Evolutionary conservation across 805 yeast genomes (phyloP).

Genomic region (Candida piceae): DNA sequence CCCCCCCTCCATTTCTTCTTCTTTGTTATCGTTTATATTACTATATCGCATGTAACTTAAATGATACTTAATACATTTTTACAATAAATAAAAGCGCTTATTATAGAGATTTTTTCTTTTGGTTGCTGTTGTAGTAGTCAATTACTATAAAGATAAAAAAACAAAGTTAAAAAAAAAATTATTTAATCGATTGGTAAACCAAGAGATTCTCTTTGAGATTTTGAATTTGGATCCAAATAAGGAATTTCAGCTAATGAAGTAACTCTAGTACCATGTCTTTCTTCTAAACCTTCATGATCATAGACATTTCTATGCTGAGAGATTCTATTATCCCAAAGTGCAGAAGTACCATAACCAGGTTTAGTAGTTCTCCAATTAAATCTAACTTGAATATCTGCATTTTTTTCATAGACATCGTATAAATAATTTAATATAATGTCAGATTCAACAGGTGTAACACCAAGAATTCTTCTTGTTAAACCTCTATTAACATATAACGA

Average conservation of each 20-base stretch:
- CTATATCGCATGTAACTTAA: no score
- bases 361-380: conserved; percentile 42
- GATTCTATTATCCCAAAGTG: conserved; percentile 45
- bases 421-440: conserved; percentile 40
- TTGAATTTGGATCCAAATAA: conserved; percentile 42
- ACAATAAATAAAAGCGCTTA: no score
- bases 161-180: not conserved
- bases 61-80: no score
- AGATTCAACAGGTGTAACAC: conserved; percentile 47
- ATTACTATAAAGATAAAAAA: no score
- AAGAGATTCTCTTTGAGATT: conserved; percentile 49
- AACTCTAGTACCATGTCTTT: conserved; percentile 51
- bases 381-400: conserved; percentile 52
- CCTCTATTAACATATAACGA: conserved; percentile 48
- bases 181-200: conserved; percentile 23
- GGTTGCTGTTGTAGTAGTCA: no score
- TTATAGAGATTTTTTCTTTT: no score
- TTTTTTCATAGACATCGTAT: conserved; percentile 41
- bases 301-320: conserved; percentile 40
- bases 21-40: no score
- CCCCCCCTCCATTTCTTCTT: no score
- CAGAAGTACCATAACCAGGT: conserved; percentile 39
- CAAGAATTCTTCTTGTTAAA: conserved; percentile 47
- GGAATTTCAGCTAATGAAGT: conserved; percentile 52
- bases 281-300: conserved; percentile 37